phyloP scores from a whole-genome alignment of 805 yeast genomes.

The Wickerhamiella cacticola region DNA sequence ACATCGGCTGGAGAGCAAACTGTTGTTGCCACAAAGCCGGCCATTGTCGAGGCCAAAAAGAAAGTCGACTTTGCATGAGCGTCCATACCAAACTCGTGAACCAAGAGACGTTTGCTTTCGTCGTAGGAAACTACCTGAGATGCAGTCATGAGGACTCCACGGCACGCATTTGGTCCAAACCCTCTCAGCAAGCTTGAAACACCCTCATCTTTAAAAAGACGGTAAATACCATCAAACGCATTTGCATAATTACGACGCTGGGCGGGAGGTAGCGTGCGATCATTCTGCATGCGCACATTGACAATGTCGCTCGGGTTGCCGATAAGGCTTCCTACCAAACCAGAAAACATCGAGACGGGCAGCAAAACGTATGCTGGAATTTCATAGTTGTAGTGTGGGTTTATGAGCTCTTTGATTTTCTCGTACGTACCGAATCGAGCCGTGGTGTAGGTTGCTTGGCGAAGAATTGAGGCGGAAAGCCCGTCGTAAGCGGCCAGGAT shows the following conservation, averaged over 20 bases:
- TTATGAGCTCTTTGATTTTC: constrained; percentile 44
- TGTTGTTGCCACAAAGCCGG: constrained; percentile 83
- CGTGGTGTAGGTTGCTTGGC: constrained; percentile 83
- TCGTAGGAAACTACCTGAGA: constrained; percentile 85
- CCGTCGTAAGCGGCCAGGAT: constrained; percentile 63
- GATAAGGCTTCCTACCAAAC: constrained; percentile 70
- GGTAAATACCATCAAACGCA: constrained; percentile 62
- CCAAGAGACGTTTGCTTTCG: constrained; percentile 51
- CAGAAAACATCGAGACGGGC: constrained; percentile 76
- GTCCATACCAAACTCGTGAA: constrained; percentile 39
- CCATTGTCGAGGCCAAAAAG: constrained; percentile 63
- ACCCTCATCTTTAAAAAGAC: constrained; percentile 53
- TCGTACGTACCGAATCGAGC: constrained; percentile 83
- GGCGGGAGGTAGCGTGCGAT: constrained; percentile 50
- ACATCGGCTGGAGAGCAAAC: constrained; percentile 91
- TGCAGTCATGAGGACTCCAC: constrained; percentile 83
- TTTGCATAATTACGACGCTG: constrained; percentile 63
- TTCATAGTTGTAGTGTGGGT: constrained; percentile 32
- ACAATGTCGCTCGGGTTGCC: constrained; percentile 86
- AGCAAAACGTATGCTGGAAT: constrained; percentile 50
- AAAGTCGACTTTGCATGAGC: constrained; percentile 57
- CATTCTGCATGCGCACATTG: constrained; percentile 86
- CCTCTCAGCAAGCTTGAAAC: constrained; percentile 53
- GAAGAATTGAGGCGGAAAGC: constrained; percentile 62
- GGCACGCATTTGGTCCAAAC: constrained; percentile 57